Percentiles rank a stretch among this genome's conserved stretches.
Evolutionary conservation across 805 yeast species (phyloP).

Genomic region (Metschnikowia continentalis): DNA sequence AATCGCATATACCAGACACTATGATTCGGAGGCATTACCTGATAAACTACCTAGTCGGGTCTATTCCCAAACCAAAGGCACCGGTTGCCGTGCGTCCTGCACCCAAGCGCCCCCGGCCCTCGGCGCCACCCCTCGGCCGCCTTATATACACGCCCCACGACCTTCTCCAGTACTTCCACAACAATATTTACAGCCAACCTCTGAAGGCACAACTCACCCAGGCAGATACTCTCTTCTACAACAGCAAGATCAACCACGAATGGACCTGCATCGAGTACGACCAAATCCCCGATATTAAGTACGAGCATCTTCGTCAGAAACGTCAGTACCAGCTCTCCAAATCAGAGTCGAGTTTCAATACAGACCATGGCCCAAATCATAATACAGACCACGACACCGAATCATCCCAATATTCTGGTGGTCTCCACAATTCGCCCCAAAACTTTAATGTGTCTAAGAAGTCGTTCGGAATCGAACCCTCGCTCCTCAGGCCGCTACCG

Average conservation of each 20-base stretch:
- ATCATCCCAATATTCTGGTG: too few relatives aligned
- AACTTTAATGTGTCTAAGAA: neutral
- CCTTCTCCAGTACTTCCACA: constrained; percentile 11
- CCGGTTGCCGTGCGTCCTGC: neutral
- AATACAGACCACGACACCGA: too few relatives aligned
- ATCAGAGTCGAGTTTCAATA: constrained; percentile 18
- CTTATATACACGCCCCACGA: constrained; percentile 12
- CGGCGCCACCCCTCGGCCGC: neutral
- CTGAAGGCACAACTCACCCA: constrained; percentile 10
- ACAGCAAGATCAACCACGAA: constrained; percentile 45
- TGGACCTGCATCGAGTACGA: constrained; percentile 54
- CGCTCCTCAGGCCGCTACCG: constrained; percentile 42
- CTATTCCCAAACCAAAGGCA: neutral
- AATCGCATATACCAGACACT: neutral
- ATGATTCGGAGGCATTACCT: neutral
- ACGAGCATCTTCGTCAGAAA: constrained; percentile 20
- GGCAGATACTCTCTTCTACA: constrained; percentile 39
- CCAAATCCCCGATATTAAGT: constrained; percentile 56
- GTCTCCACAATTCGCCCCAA: neutral
- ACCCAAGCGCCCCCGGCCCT: neutral
- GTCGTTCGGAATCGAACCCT: constrained; percentile 34
- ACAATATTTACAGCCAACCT: constrained; percentile 7
- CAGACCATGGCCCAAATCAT: neutral
- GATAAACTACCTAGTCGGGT: neutral
- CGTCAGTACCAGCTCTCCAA: constrained; percentile 14